Evolutionary conservation across 108 stramenopile species (phyloP), one percentile per base, ranked within the genome.

Genomic region (Chaetoceros muelleri): DNA sequence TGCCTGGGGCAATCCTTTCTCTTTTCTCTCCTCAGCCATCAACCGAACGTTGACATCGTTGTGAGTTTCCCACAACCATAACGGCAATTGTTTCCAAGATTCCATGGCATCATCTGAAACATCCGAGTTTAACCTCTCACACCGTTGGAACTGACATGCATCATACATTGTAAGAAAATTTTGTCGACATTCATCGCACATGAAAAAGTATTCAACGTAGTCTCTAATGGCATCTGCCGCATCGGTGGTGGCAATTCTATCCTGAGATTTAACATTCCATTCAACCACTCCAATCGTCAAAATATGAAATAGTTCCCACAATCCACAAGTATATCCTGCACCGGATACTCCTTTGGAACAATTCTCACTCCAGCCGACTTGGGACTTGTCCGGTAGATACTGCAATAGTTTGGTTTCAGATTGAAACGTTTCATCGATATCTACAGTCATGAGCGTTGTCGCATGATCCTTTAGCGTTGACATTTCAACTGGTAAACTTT

Each of bases 261-360:
- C 10, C 10, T 53, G 59, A 5, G 45, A 25, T 48, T 10, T 13
- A 24, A 66, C 51, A 55, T 91, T 91, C 65, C 75, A 85, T 63
- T 85, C 84, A 1, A 86, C 84, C 2, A 86, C 63, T 24, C 90
- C 90, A 0, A 92, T 67, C 20, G 79, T 64, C 70, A 83, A 58
- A 13, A 82, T 76, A 62, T 93, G 91, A 60, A 93, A 88, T 19
- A 93, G 55, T 26, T 84, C 62, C 91, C 91, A 93, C 8, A 93
- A 45, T 25, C 91, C 91, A 64, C 91, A 93, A 0, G 91, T 89
- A 53, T 89, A 89, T 22, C 87, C 86, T 24, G 58, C 60, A 20
- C 58, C 57, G 19, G 55, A 13, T 21, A 60, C 53, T 2, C 65
- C 69, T 0, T 65, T 63, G 20, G 69, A 60, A 72, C 80, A 82